Percentiles rank a stretch among this genome's conserved stretches.
Evolutionary conservation across 2,329 filamentous ascomycete genomes (phyloP).

Genomic region (Zymoseptoria tritici): DNA sequence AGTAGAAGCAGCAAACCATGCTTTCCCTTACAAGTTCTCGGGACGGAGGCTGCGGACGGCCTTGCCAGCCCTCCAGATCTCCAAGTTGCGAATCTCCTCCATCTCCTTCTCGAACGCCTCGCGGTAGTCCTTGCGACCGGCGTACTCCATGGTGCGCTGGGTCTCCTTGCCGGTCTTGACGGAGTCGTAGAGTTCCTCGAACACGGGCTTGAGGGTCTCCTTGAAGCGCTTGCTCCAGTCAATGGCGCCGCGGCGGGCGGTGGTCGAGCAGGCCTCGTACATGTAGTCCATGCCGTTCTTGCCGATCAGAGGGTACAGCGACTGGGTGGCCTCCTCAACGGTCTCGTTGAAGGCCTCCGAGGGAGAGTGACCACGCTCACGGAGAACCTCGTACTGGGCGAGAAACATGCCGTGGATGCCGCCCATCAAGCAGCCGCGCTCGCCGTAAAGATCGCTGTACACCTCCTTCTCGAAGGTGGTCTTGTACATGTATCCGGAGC

Average conservation of each 20-base stretch:
- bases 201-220: conserved; percentile 96
- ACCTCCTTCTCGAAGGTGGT: conserved; percentile 99
- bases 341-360: conserved; percentile 99
- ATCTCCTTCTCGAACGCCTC: conserved; percentile 97
- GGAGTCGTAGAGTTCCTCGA: conserved; percentile 92
- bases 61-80: conserved; percentile 99
- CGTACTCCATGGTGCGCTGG: conserved; percentile 93
- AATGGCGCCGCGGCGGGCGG: conserved; percentile 93
- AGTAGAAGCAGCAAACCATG: neutral
- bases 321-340: conserved; percentile 98
- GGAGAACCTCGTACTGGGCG: conserved; percentile 99
- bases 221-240: conserved; percentile 98
- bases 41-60: conserved; percentile 60
- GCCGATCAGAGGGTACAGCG: conserved; percentile 94
- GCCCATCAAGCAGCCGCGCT: conserved; percentile 99
- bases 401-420: conserved; percentile 99
- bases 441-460: conserved; percentile 98
- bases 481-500: conserved; percentile 98
- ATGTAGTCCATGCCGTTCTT: conserved; percentile 99
- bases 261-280: conserved; percentile 99
- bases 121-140: conserved; percentile 90
- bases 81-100: conserved; percentile 93
- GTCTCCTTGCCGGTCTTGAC: conserved; percentile 91
- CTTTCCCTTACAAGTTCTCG: conserved; percentile 28
- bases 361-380: conserved; percentile 94